Evolutionary conservation across 768 basidiomycete species (phyloP).

Genomic region (Termitomyces sp.): DNA sequence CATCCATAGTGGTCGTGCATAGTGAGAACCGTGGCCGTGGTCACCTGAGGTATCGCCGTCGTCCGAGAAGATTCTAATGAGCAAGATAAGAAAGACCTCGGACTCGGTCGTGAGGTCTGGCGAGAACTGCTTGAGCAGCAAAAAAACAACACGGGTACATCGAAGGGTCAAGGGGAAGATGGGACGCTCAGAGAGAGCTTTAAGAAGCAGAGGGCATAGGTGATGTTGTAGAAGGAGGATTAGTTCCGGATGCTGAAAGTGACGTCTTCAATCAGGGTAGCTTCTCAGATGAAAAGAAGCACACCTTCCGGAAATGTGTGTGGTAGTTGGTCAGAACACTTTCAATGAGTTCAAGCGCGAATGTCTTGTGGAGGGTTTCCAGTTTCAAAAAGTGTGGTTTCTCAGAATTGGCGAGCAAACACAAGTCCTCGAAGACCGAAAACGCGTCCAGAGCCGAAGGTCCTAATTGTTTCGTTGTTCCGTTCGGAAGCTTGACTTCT

Average conservation of each 20-base stretch:
- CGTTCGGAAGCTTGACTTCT: slow-evolving; percentile 64
- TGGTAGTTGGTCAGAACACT: slow-evolving; percentile 94
- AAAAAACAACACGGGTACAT: slow-evolving; percentile 89
- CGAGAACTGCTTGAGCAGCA: slow-evolving; percentile 89
- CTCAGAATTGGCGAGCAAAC: slow-evolving; percentile 79
- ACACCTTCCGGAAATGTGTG: slow-evolving; percentile 74
- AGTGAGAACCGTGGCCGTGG: slow-evolving; percentile 22
- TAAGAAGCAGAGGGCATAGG: slow-evolving; percentile 85
- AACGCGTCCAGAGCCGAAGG: slow-evolving; percentile 83
- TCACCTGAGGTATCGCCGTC: slow-evolving; percentile 29
- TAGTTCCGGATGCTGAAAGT: slow-evolving; percentile 67
- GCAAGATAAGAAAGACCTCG: slow-evolving; percentile 77
- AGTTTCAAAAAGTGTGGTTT: slow-evolving; percentile 79
- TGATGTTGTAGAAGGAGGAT: slow-evolving; percentile 85
- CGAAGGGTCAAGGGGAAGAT: slow-evolving; percentile 86
- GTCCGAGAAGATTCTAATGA: slow-evolving; percentile 60
- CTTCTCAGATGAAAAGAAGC: neutral
- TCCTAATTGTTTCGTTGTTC: slow-evolving; percentile 52
- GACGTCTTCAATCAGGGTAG: neutral
- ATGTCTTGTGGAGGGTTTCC: slow-evolving; percentile 83
- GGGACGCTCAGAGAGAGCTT: slow-evolving; percentile 76
- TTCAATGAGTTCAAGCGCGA: slow-evolving; percentile 95
- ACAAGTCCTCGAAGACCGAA: slow-evolving; percentile 88
- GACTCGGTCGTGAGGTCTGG: slow-evolving; percentile 75
- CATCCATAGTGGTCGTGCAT: slow-evolving; percentile 72